phyloP scores from a whole-genome alignment of 768 basidiomycete species.

The Trametes cingulata region DNA sequence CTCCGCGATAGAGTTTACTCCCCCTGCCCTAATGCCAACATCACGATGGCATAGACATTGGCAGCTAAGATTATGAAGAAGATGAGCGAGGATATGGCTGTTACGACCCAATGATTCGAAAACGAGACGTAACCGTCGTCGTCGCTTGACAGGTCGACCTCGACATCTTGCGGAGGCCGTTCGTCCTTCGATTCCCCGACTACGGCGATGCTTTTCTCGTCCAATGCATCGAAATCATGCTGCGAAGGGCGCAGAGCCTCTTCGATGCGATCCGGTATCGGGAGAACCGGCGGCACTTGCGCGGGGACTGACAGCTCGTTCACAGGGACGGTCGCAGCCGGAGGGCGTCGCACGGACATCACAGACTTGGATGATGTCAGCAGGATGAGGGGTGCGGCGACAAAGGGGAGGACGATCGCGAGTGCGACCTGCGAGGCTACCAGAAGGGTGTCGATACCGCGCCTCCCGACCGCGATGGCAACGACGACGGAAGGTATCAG shows the following conservation, averaged over 20 bases:
- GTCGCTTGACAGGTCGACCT: not conserved
- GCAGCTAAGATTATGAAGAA: conserved; percentile 68
- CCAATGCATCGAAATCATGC: conserved; percentile 21
- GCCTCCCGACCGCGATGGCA: conserved; percentile 69
- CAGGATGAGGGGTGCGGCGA: conserved; percentile 74
- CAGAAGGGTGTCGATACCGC: conserved; percentile 73
- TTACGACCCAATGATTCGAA: conserved; percentile 57
- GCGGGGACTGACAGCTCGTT: not conserved
- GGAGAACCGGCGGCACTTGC: not conserved
- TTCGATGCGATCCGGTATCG: conserved; percentile 3
- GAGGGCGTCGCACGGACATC: conserved; percentile 58
- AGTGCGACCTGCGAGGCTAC: conserved; percentile 85
- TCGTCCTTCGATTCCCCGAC: conserved; percentile 19
- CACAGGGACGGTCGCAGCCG: not conserved
- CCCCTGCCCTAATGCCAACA: conserved; percentile 45
- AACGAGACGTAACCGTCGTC: conserved; percentile 51
- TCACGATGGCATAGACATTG: conserved; percentile 73
- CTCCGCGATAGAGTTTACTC: not conserved
- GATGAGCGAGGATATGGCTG: conserved; percentile 50
- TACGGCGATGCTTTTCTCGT: not conserved
- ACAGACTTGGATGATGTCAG: conserved; percentile 66
- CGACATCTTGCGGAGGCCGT: not conserved
- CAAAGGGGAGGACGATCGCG: conserved; percentile 80
- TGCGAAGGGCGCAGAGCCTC: conserved; percentile 18
- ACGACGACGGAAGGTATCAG: conserved; percentile 83